Evolutionary conservation across 164 flowering plant species (phyloP), one percentile per base, ranked within the genome.

Genomic region (Vitis rotundifolia): DNA sequence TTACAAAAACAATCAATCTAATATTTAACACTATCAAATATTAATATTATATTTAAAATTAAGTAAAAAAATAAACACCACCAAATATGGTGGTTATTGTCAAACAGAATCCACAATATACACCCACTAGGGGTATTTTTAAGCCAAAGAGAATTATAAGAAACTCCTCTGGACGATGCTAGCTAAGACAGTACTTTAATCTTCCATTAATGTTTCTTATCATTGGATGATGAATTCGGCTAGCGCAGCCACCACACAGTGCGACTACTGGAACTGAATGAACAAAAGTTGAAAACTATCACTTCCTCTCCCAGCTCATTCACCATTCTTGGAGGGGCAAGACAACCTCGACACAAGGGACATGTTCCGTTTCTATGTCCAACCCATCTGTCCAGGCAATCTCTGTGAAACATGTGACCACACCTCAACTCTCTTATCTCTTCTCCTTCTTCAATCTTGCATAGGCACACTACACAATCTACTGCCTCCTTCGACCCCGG

Each of bases 371-470:
- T 37, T 22, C 67, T 55, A 53, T 53, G 67, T 0, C 68, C 61
- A 5, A 69, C 1, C 81, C 85, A 84, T 28, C 70, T 59, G 54
- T 79, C 83, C 31, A 84, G 73, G 59, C 87, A 84, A 8, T 7
- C 72, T 44, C 52, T 69, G 11, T 84, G 88, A 61, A 80, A 84
- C 9, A 75, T 0, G 63, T 84, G 87, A 11, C 49, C 11, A 52
- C 85, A 84, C 22, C 75, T 73, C 69, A 84, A 67, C 50, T 75
- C 81, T 51, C 71, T 64, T 0, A 73, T 63, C 64, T 80, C 85
- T 1, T 84, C 84, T 14, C 74, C 85, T 61, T 72, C 75, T 9
- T 69, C 77, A 61, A 82, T 48, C 61, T 71, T 44, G 57, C 75
- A 56, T 12, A 84, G 69, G 12, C 84, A 82, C 37, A 82, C 75